Evolutionary conservation across 2,329 filamentous ascomycete genomes (phyloP).

Genomic region (Trichoderma asperellum): DNA sequence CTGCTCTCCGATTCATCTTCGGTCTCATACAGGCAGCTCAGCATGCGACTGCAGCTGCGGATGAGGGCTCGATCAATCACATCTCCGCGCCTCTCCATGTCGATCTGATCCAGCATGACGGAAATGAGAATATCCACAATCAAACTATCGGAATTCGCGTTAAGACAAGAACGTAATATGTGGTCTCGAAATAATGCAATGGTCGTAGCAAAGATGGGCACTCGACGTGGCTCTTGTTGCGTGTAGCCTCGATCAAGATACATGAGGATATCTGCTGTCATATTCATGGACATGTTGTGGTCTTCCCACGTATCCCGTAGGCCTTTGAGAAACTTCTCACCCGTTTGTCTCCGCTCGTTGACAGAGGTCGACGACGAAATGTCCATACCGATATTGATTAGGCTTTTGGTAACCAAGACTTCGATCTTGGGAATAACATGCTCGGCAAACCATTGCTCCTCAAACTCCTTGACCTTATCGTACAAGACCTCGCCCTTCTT

Average conservation of each 20-base stretch:
- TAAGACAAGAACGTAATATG: conserved; percentile 68
- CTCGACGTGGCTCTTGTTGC: conserved; percentile 64
- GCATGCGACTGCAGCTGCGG: conserved; percentile 83
- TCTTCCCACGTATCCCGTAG: conserved; percentile 83
- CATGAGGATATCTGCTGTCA: conserved; percentile 96
- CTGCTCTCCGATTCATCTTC: conserved; percentile 75
- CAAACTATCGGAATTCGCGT: conserved; percentile 49
- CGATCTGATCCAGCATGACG: conserved; percentile 86
- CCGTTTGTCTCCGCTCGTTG: conserved; percentile 77
- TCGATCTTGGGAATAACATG: conserved; percentile 74
- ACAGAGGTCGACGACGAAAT: conserved; percentile 63
- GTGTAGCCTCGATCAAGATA: conserved; percentile 91
- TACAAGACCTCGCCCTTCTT: conserved; percentile 86
- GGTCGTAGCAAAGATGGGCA: conserved; percentile 80
- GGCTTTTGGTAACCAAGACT: conserved; percentile 69
- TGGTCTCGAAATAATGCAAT: conserved; percentile 89
- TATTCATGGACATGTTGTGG: conserved; percentile 91
- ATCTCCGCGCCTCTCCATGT: conserved; percentile 89
- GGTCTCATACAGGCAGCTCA: conserved; percentile 84
- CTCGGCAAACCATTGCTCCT: conserved; percentile 76
- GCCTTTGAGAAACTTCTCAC: conserved; percentile 79
- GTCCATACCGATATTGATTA: conserved; percentile 65
- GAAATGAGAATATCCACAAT: conserved; percentile 77
- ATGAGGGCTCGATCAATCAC: conserved; percentile 83
- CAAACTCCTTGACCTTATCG: conserved; percentile 76